phyloP scores from a whole-genome alignment of 768 basidiomycete genomes.

The Hemileccinum rubropunctum region DNA sequence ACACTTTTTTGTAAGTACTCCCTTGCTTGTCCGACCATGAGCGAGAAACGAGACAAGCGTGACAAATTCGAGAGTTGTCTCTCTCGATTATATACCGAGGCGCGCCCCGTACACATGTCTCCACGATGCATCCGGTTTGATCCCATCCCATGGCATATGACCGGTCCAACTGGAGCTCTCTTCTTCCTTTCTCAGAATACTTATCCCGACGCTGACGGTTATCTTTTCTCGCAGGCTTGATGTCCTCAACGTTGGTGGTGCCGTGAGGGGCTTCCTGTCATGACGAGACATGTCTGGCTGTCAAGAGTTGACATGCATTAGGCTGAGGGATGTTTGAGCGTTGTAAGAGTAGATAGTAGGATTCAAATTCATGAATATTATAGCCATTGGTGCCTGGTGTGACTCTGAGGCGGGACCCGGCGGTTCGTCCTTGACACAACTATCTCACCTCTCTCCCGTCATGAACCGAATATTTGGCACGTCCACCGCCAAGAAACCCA shows the following conservation, averaged over 20 bases:
- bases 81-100: constrained; percentile 12
- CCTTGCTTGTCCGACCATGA: background rate
- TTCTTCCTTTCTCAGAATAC: background rate
- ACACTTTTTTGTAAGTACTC: constrained; percentile 83
- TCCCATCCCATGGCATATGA: background rate
- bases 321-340: too few relatives aligned
- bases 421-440: background rate
- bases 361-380: background rate
- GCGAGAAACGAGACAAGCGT: background rate
- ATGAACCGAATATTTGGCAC: constrained; percentile 89
- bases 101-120: too few relatives aligned
- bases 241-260: constrained; percentile 85
- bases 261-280: constrained; percentile 84
- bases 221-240: constrained; percentile 55
- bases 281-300: constrained; percentile 23
- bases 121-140: constrained; percentile 1
- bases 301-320: background rate
- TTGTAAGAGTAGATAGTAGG: background rate
- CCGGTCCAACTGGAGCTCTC: background rate
- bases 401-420: background rate
- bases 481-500: constrained; percentile 76
- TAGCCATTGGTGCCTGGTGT: background rate
- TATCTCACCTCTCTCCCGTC: background rate
- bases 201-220: constrained; percentile 9
- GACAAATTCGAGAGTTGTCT: background rate